phyloP scores from a whole-genome alignment of 2,329 filamentous ascomycete genomes.

The Purpureocillium lavendulum region DNA sequence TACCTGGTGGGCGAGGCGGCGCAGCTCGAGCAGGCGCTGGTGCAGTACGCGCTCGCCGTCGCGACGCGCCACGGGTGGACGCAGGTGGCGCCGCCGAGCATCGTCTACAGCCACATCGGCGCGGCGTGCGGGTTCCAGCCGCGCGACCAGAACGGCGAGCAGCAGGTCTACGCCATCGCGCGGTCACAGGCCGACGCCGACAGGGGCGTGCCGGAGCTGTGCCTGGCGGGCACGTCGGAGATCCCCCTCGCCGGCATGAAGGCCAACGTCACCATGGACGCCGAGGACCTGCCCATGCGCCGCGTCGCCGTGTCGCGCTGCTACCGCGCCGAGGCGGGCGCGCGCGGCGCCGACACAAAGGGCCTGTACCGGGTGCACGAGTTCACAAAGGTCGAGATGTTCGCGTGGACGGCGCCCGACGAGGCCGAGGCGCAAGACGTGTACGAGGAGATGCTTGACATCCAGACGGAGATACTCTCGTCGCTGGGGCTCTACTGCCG shows the following conservation, averaged over 20 bases:
- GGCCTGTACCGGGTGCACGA: conserved; percentile 96
- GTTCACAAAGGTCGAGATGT: conserved; percentile 97
- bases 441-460: conserved; percentile 78
- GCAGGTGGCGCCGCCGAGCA: conserved; percentile 72
- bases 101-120: conserved; percentile 89
- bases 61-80: conserved; percentile 70
- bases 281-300: conserved; percentile 63
- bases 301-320: conserved; percentile 81
- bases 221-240: conserved; percentile 83
- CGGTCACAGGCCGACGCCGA: conserved; percentile 56
- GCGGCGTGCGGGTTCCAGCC: conserved; percentile 91
- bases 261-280: conserved; percentile 61
- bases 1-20: conserved; percentile 88
- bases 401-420: conserved; percentile 73
- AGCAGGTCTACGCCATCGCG: conserved; percentile 79
- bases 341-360: conserved; percentile 82
- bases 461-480: conserved; percentile 77
- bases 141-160: conserved; percentile 80
- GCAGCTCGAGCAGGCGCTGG: conserved; percentile 85
- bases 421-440: conserved; percentile 40
- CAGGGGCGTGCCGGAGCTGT: conserved; percentile 57
- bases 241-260: conserved; percentile 91
- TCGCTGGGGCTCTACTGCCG: conserved; percentile 76
- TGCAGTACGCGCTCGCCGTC: conserved; percentile 74
- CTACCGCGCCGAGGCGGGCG: conserved; percentile 91